These are phyloP conservation scores for Pichia scutulata DNA, from an alignment of 805 yeast species.

Conservation along the genomic window DNA sequence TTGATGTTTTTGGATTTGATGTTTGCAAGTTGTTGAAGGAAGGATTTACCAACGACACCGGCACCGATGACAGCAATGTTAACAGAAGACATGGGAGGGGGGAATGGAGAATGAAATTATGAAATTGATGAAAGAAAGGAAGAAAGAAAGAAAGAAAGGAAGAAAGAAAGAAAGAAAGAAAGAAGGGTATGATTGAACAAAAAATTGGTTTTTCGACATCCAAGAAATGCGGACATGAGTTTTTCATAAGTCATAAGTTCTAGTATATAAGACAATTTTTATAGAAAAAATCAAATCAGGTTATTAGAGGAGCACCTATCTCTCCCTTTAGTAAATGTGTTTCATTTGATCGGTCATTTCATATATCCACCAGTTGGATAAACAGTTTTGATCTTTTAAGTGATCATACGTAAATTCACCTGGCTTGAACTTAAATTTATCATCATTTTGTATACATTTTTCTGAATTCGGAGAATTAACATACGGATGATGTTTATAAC, in stretches of 20 bases:
- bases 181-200: too few relatives aligned
- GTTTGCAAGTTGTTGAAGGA: constrained; percentile 68
- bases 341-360: constrained; percentile 28
- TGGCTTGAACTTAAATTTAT: constrained; percentile 41
- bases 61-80: constrained; percentile 75
- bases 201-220: too few relatives aligned
- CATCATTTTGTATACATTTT: constrained; percentile 33
- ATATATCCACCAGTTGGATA: constrained; percentile 58
- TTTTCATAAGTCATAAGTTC: too few relatives aligned
- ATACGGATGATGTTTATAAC: constrained; percentile 70
- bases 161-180: too few relatives aligned
- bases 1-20: constrained; percentile 46
- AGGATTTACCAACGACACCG: constrained; percentile 93
- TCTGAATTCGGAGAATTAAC: constrained; percentile 61
- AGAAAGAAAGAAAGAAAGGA: too few relatives aligned
- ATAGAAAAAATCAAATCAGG: too few relatives aligned
- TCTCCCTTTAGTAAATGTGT: constrained; percentile 16
- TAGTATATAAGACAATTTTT: too few relatives aligned
- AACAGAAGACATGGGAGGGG: constrained; percentile 30
- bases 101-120: too few relatives aligned
- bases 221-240: too few relatives aligned
- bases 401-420: constrained; percentile 51
- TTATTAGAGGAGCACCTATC: too few relatives aligned
- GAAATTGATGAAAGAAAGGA: too few relatives aligned
- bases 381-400: constrained; percentile 63